A percentile compares a stretch with the other conserved stretches of the same genome.
These are phyloP conservation scores for Coemansia sp. DNA, from an alignment of 192 early-diverging fungal genomes.

Conservation along the genomic window DNA sequence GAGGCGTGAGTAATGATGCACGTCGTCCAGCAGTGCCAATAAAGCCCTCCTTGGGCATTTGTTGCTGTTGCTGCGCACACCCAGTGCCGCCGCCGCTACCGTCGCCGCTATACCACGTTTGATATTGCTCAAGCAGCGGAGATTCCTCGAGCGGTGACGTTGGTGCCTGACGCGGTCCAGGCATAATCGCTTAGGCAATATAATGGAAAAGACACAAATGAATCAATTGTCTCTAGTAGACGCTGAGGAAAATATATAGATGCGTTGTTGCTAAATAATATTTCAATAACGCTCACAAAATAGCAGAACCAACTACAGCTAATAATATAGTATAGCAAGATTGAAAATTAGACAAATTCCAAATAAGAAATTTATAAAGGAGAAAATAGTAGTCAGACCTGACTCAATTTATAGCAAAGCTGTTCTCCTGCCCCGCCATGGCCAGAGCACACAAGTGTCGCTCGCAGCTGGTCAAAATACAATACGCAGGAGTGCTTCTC, in stretches of 20 bases:
- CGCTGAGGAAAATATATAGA: not conserved
- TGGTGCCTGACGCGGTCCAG: slow-evolving; percentile 5
- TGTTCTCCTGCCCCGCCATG: not conserved
- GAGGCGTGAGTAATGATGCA: not conserved
- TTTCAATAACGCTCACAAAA: not conserved
- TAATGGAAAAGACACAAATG: not conserved
- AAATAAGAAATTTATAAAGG: not conserved
- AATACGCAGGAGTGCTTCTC: not conserved
- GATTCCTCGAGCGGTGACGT: not conserved
- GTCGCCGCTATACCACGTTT: slow-evolving; percentile 1
- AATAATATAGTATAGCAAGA: not conserved
- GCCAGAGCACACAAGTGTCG: not conserved
- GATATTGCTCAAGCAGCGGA: slow-evolving; percentile 4
- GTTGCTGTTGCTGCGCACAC: not conserved
- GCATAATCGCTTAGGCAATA: not conserved
- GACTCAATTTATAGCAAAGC: not conserved
- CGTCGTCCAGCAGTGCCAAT: not conserved
- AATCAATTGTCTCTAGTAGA: not conserved
- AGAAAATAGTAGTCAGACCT: not conserved
- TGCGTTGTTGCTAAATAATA: not conserved
- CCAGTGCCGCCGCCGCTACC: not conserved
- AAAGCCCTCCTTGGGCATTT: not conserved
- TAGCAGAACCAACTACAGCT: not conserved
- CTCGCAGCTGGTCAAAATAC: not conserved
- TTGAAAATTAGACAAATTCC: not conserved